Evolutionary conservation across 345 rosid genomes (phyloP), one percentile per base, ranked within the genome.

Genomic region (Orychophragmus violaceus): DNA sequence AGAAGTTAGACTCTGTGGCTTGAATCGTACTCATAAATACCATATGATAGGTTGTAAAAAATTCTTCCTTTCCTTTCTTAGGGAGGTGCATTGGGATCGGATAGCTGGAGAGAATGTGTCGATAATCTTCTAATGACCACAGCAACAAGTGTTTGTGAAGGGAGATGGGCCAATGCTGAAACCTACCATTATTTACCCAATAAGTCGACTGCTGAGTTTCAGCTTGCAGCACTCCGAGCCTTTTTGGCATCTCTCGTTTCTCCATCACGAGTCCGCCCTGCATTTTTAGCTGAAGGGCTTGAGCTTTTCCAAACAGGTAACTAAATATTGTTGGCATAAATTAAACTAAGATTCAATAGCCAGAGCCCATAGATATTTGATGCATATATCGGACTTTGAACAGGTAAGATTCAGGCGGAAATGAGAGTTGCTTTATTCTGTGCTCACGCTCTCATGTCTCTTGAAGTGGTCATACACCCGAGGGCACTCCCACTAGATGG

Each of bases 401-500:
- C 69, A 92, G 95, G 90, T 71, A 82, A 78, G 60, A 72, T 37
- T 62, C 84, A 82, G 72, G 81, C 78, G 12, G 95, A 83, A 60
- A 78, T 79, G 46, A 59, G 75, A 80, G 69, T 87, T 57, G 76
- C 87, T 1, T 84, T 74, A 46, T 80, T 85, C 60, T 94, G 99
- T 68, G 83, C 83, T n/a, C 65, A 77, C 42, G 95, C 99, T 19
- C 78, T 90, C 64, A 71, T 83, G 64, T 77, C 87, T 37, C 77
- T 90, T 78, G 99, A 87, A 80, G 87, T 83, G 51, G 82, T 90
- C 68, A 81, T 90, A 44, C 97, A 90, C 77, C 98, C 97, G 3
- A 82, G 97, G 74, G 83, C 78, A 37, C 86, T 83, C 59, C 88
- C 93, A 5, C 59, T 83, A 46, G 78, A 71, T 13, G 81, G 79